Percentiles rank a stretch among this genome's conserved stretches.
Conservation (phyloP, 176 grass and related monocot species). For the Urochloa ruziziensis region DNA sequence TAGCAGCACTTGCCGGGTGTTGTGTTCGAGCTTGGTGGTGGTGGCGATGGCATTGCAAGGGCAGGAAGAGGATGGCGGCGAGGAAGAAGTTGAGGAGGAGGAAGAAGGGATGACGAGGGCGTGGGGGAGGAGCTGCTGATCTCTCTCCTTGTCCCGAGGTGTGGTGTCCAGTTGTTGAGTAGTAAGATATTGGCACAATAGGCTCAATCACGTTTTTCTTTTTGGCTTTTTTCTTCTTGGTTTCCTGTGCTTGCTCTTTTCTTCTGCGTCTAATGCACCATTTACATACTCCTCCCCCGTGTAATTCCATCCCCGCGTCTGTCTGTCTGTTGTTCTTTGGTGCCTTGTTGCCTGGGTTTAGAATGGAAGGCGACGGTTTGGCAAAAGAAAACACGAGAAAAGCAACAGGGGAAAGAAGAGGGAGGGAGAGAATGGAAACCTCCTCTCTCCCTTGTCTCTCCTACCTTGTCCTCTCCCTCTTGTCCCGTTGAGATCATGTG, state of each 20-base stretch:
- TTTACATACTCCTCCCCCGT: slow-evolving; percentile 32
- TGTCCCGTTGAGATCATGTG: slow-evolving; percentile 14
- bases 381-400: not conserved
- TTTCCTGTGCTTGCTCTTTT: slow-evolving; percentile 12
- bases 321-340: not conserved
- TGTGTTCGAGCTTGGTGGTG: not conserved
- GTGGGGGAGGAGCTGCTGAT: slow-evolving; percentile 32
- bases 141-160: slow-evolving; percentile 36
- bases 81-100: not conserved
- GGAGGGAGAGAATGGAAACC: not conserved
- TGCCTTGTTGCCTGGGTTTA: not conserved
- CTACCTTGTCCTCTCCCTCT: not conserved
- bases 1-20: not conserved
- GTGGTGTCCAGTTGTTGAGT: slow-evolving; percentile 47
- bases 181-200: slow-evolving; percentile 80
- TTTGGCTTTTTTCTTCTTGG: not conserved
- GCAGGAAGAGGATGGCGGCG: slow-evolving; percentile 15
- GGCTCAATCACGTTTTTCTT: slow-evolving; percentile 67
- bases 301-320: slow-evolving; percentile 16
- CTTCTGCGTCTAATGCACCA: not conserved
- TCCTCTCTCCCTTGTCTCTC: not conserved
- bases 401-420: not conserved
- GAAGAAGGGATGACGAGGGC: not conserved
- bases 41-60: slow-evolving; percentile 42
- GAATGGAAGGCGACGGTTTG: not conserved